Evolutionary conservation across 2,329 filamentous ascomycete genomes (phyloP), one percentile per base, ranked within the genome.

Genomic region (Fusarium mundagurra): DNA sequence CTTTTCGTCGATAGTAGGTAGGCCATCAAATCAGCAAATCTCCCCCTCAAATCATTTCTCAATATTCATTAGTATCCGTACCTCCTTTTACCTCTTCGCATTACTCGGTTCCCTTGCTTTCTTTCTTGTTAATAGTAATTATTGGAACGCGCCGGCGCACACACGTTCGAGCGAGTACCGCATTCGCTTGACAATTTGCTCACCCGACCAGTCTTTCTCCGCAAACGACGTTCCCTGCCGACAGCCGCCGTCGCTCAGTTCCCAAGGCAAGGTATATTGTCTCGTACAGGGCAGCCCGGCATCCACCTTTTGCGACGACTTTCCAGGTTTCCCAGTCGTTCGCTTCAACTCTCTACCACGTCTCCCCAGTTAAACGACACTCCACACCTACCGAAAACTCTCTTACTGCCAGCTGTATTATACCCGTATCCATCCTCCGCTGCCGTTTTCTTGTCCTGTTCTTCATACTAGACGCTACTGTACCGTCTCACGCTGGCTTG

Each of bases 21-120:
- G 54, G 62, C 66, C 48, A 57, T 61, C 66, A 71, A 67, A 73
- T 67, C 54, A 68, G 61, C 71, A 73, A 73, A 73, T 73, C 61
- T 73, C 71, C 71, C 66, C 66, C 61, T 62, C 58, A 51, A 55
- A 55, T 55, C 41, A 59, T 65, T 51, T 64, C 50, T 51, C 55
- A 47, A 57, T 54, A 62, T 61, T 70, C 71, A 55, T 48, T 67
- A 36, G 33, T 36, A 63, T 57, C 48, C 38, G 71, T 69, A 50
- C 29, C 58, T 69, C 47, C 70, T 69, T 67, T 63, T 68, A 45
- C 43, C 57, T 62, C 66, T 41, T 45, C 24, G 34, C 44, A 65
- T 61, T 33, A 45, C 47, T 65, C 38, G 36, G 39, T 54, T 60
- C 62, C 57, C 45, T 58, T 71, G 34, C 51, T 58, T 73, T 50